Evolutionary conservation across 2,329 filamentous ascomycete genomes (phyloP).

Genomic region (Diaporthe caulivora): DNA sequence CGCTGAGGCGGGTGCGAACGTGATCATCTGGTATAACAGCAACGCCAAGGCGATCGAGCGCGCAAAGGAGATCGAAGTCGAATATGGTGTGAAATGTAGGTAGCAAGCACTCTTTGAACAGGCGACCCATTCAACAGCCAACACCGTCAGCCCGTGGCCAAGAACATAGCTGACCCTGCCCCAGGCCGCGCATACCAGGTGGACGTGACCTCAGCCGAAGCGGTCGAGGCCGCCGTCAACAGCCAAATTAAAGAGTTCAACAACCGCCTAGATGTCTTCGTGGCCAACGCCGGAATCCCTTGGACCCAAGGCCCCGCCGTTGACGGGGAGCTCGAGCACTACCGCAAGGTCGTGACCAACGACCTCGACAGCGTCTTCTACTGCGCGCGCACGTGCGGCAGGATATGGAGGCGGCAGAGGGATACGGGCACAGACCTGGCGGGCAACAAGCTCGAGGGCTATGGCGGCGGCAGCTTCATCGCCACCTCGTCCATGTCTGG

Average conservation of each 20-base stretch:
- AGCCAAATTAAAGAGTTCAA: conserved; percentile 75
- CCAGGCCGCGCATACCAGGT: conserved; percentile 72
- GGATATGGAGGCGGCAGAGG: conserved; percentile 79
- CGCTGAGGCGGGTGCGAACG: conserved; percentile 78
- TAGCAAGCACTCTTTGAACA: conserved; percentile 24
- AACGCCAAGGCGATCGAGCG: conserved; percentile 74
- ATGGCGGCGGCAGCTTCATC: conserved; percentile 71
- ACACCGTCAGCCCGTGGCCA: too few species aligned
- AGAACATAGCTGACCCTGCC: neutral
- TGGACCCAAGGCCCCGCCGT: conserved; percentile 74
- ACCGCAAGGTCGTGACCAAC: conserved; percentile 69
- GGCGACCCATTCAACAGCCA: neutral
- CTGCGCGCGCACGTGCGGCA: conserved; percentile 77
- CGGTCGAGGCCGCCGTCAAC: conserved; percentile 64
- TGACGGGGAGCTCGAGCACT: conserved; percentile 36
- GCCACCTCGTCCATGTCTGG: conserved; percentile 77
- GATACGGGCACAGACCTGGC: conserved; percentile 72
- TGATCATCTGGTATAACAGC: conserved; percentile 79
- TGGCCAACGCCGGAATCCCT: conserved; percentile 82
- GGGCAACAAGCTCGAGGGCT: conserved; percentile 72
- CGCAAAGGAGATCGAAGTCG: conserved; percentile 73
- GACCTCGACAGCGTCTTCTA: conserved; percentile 85
- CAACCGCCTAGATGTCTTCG: conserved; percentile 81
- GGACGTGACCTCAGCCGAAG: conserved; percentile 66
- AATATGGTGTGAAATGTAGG: conserved; percentile 77